Evolutionary conservation across 1,284 basidiomycete genomes (phyloP).

Genomic region (Tilletia setariae): DNA sequence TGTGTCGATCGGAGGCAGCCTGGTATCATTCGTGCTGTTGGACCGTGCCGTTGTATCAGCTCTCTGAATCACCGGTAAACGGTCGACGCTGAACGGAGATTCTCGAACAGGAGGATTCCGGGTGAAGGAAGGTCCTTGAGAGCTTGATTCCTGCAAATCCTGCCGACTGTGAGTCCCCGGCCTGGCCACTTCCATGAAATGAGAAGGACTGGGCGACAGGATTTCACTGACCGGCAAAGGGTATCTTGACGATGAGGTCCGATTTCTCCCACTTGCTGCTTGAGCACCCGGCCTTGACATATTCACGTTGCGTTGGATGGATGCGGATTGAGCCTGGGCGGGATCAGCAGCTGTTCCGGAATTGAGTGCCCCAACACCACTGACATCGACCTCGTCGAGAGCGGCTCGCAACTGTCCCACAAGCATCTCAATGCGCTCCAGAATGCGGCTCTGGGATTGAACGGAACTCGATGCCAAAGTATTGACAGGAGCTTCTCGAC

Average conservation of each 20-base stretch:
- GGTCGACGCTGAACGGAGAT: too few species aligned
- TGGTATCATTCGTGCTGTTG: neutral
- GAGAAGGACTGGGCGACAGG: too few species aligned
- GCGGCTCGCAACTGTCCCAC: neutral
- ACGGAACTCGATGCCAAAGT: neutral
- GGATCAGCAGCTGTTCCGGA: neutral
- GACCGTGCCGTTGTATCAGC: neutral
- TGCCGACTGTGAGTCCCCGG: too few species aligned
- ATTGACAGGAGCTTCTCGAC: neutral
- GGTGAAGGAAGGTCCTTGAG: too few species aligned
- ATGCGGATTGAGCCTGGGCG: neutral
- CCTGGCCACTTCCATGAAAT: too few species aligned
- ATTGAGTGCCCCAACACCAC: neutral
- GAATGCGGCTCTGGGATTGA: neutral
- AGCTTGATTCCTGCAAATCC: too few species aligned
- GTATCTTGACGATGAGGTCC: neutral
- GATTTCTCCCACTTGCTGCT: neutral
- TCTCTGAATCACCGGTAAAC: too few species aligned
- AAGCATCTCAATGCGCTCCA: constrained; percentile 1
- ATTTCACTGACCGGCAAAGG: too few species aligned
- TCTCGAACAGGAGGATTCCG: too few species aligned
- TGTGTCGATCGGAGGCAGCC: neutral
- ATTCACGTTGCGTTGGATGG: neutral
- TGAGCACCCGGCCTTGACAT: neutral
- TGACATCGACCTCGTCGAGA: neutral